phyloP scores from a whole-genome alignment of 306 rosid species.

The Medicago lupulina region DNA sequence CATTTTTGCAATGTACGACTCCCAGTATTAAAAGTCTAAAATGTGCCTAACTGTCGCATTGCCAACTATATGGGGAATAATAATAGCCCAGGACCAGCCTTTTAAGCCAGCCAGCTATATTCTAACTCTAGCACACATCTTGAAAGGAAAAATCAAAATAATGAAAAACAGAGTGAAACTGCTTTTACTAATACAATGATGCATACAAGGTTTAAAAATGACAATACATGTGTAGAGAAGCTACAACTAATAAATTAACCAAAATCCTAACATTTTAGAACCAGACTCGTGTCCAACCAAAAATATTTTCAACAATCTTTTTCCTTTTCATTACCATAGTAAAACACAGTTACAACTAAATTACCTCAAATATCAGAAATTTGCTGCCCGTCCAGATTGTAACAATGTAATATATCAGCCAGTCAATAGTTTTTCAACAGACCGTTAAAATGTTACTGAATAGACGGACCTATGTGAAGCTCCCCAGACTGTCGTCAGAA shows the following conservation, averaged over 20 bases:
- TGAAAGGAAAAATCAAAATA: not conserved
- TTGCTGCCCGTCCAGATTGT: not conserved
- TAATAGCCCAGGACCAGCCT: not conserved
- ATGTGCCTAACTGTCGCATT: not conserved
- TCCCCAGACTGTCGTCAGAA: slow-evolving; percentile 27
- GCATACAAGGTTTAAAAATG: not conserved
- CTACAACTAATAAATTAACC: not conserved
- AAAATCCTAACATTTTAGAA: not conserved
- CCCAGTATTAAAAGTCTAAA: too few relatives aligned
- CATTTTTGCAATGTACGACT: not conserved
- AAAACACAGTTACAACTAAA: not conserved
- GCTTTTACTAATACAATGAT: not conserved
- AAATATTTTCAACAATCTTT: not conserved
- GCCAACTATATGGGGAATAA: not conserved
- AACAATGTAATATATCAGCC: not conserved
- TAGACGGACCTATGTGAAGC: not conserved
- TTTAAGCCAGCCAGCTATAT: not conserved
- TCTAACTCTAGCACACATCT: not conserved
- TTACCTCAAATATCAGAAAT: slow-evolving; percentile 23
- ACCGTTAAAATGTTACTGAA: not conserved
- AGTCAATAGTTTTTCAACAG: slow-evolving; percentile 16
- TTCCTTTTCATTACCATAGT: not conserved
- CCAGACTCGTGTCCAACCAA: not conserved
- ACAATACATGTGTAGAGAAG: not conserved
- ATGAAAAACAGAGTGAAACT: slow-evolving; percentile 18